Evolutionary conservation across 371 early-diverging fungal genomes (phyloP).

Genomic region (Mucor irregularis): DNA sequence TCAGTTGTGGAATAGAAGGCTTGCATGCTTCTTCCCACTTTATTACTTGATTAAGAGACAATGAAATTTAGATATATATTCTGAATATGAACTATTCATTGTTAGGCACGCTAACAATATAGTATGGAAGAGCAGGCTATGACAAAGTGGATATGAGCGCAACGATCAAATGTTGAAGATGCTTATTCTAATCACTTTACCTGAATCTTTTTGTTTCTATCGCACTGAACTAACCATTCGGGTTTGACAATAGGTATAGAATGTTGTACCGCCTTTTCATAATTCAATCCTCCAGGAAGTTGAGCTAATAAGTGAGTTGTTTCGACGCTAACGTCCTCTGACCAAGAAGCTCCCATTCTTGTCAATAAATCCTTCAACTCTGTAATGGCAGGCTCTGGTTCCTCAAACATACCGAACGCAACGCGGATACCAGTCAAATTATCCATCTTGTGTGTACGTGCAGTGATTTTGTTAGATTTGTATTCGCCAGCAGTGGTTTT

Average conservation of each 20-base stretch:
- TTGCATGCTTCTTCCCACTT: no score
- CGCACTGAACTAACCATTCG: constrained; percentile 92
- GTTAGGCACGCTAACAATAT: constrained; percentile 46
- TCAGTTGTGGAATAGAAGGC: no score
- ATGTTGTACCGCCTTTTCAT: constrained; percentile 82
- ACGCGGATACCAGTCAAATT: constrained; percentile 94
- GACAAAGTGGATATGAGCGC: not conserved
- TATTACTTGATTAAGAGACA: no score
- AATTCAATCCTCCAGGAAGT: constrained; percentile 79
- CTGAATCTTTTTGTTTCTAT: constrained; percentile 86
- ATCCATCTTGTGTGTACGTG: constrained; percentile 87
- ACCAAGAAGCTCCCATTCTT: constrained; percentile 88
- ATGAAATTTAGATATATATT: not conserved
- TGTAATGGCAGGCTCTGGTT: constrained; percentile 61
- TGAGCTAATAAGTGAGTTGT: constrained; percentile 93
- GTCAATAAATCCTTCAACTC: constrained; percentile 75
- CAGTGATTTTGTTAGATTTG: constrained; percentile 73
- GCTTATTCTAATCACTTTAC: constrained; percentile 32
- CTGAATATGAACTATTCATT: constrained; percentile 19
- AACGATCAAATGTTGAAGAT: not conserved
- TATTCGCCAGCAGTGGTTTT: constrained; percentile 89
- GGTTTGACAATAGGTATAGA: constrained; percentile 94
- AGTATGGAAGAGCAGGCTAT: constrained; percentile 53
- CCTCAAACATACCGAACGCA: constrained; percentile 86
- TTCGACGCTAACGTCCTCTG: constrained; percentile 82